Evolutionary conservation across 306 rosid genomes (phyloP), one percentile per base, ranked within the genome.

Genomic region (Medicago lupulina): DNA sequence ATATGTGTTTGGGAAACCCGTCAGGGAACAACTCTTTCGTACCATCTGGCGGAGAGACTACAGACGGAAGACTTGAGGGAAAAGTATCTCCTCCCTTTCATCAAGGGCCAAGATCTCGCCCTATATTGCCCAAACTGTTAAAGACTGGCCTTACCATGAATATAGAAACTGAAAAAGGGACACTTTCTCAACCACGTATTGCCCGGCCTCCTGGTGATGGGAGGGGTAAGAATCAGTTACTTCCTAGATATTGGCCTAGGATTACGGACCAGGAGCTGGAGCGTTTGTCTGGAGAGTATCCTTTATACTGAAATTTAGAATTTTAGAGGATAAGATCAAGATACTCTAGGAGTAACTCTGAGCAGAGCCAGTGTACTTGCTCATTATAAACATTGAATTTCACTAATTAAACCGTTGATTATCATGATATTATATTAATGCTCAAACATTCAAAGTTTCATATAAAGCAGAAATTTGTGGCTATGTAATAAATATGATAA

Each of bases 241-340:
- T 95, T 90, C 97, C 99, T 15, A 90, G 99, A 79, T 95, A 95
- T 80, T 95, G 99, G 97, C 99, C 99, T 1, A 88, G 99, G 87
- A 92, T 92, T 70, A 92, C 99, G 16, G 99, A 95, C 67, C 92
- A 88, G 81, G 99, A 95, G 82, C 85, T 95, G 80, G 91, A 95
- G 91, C 85, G 92, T 67, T 64, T 95, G 84, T 79, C 99, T 53
- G 97, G 97, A 70, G 97, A 91, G 99, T 95, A 95, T 95, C 99
- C 97, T 79, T 83, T 55, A n/a, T 53, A 57, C 58, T 55, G 7
- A 11, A 5, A 18, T 40, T 9, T 15, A 9, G 12, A 3, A 53
- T 16, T 44, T 44, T 44, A 44, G 50, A 44, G n/a, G 50, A 44
- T 44, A 14, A 14, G 50, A 44, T 43, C 12, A 12, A 44, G 50